Conservation (phyloP, 2,329 filamentous ascomycete genomes). For the Beauveria australis region DNA sequence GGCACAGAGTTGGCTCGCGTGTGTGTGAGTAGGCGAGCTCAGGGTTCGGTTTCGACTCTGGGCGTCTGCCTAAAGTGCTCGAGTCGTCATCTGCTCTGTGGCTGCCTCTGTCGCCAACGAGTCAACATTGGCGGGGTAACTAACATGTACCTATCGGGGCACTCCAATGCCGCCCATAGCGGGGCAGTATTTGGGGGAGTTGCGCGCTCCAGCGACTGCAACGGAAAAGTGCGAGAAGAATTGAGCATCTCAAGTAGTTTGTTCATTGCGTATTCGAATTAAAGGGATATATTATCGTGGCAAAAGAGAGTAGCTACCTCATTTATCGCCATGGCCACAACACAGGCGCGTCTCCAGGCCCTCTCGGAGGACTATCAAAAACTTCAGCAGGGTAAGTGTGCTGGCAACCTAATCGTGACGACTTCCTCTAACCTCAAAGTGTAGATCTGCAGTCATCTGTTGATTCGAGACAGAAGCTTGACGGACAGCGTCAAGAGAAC, state of each 20-base stretch:
- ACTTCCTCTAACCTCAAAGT: not conserved
- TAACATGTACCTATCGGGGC: slow-evolving; percentile 29
- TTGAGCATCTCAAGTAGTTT: not conserved
- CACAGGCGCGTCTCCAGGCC: slow-evolving; percentile 69
- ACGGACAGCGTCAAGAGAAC: slow-evolving; percentile 92
- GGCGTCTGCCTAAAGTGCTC: slow-evolving; percentile 4
- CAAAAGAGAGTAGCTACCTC: no score
- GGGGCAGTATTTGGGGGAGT: slow-evolving; percentile 2
- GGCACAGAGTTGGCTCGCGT: not conserved
- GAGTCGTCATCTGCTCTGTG: slow-evolving; percentile 6
- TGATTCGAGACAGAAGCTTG: slow-evolving; percentile 78
- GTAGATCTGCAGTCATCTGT: slow-evolving; percentile 73
- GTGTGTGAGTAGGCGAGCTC: not conserved
- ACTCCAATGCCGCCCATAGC: slow-evolving; percentile 7
- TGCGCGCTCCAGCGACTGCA: not conserved
- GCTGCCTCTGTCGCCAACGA: slow-evolving; percentile 3
- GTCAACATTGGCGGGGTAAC: slow-evolving; percentile 31
- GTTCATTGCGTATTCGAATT: not conserved
- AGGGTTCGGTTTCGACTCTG: not conserved
- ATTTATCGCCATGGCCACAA: slow-evolving; percentile 50
- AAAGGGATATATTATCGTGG: not conserved
- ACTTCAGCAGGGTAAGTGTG: slow-evolving; percentile 64
- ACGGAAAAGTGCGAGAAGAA: not conserved
- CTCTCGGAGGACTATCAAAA: slow-evolving; percentile 84
- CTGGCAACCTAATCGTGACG: no score